phyloP scores from a whole-genome alignment of 345 rosid genomes.

The Limnanthes douglasii region DNA sequence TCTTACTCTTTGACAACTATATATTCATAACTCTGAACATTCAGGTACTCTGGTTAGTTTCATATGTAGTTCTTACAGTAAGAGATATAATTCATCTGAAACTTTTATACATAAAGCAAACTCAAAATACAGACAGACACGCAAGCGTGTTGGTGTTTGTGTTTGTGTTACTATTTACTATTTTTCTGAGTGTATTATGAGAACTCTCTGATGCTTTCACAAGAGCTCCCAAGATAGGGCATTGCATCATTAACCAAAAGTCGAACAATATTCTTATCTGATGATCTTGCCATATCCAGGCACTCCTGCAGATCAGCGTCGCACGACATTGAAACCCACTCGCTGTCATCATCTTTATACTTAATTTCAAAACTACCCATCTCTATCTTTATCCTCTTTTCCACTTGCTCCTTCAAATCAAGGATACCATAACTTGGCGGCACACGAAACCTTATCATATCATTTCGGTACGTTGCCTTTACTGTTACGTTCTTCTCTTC shows the following conservation, averaged over 20 bases:
- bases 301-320: constrained; percentile 82
- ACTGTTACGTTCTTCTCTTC: constrained; percentile 35
- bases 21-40: too few relatives aligned
- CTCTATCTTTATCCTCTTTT: constrained; percentile 71
- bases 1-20: too few relatives aligned
- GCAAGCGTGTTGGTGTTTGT: too few relatives aligned
- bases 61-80: too few relatives aligned
- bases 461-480: constrained; percentile 72
- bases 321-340: constrained; percentile 73
- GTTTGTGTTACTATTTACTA: too few relatives aligned
- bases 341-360: constrained; percentile 75
- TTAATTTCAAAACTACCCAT: constrained; percentile 62
- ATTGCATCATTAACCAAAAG: constrained; percentile 49
- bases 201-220: constrained; percentile 82
- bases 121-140: too few relatives aligned
- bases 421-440: constrained; percentile 28
- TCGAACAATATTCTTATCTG: constrained; percentile 40
- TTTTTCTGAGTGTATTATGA: too few relatives aligned
- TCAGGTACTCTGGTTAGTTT: too few relatives aligned
- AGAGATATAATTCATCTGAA: too few relatives aligned
- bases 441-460: constrained; percentile 71
- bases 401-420: constrained; percentile 74
- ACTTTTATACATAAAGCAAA: too few relatives aligned
- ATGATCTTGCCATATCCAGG: constrained; percentile 39
- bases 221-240: constrained; percentile 67